Conservation (phyloP, 805 yeast genomes). For the Candida silvicultrix region DNA sequence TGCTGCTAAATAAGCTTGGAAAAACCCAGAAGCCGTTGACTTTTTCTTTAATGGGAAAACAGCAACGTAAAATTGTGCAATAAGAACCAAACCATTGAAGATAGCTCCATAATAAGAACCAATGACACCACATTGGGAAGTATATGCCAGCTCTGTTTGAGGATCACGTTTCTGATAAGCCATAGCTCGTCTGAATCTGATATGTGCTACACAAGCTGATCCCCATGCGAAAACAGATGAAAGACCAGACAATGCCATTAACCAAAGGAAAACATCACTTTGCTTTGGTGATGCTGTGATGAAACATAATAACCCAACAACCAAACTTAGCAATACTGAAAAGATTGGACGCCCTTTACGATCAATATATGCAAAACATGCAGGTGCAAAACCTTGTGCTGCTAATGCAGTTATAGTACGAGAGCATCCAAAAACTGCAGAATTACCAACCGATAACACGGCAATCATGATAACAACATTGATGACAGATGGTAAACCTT, state of each 20-base stretch:
- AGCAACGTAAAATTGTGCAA: slow-evolving; percentile 57
- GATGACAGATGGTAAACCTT: slow-evolving; percentile 49
- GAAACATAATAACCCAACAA: slow-evolving; percentile 51
- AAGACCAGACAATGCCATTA: slow-evolving; percentile 48
- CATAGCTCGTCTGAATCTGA: slow-evolving; percentile 48
- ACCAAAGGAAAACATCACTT: slow-evolving; percentile 50
- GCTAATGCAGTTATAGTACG: slow-evolving; percentile 45
- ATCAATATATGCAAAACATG: slow-evolving; percentile 39
- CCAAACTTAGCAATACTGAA: slow-evolving; percentile 41
- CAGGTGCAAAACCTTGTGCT: slow-evolving; percentile 50
- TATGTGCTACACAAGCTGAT: slow-evolving; percentile 42
- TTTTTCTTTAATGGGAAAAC: slow-evolving; percentile 44
- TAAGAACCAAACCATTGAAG: slow-evolving; percentile 36
- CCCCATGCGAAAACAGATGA: slow-evolving; percentile 53
- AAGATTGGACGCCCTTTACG: slow-evolving; percentile 48
- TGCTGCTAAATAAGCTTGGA: slow-evolving; percentile 34
- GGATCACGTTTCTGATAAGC: slow-evolving; percentile 37
- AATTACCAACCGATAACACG: neutral
- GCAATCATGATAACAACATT: slow-evolving; percentile 44
- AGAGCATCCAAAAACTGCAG: slow-evolving; percentile 25
- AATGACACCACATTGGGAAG: slow-evolving; percentile 34
- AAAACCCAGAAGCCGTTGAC: slow-evolving; percentile 26
- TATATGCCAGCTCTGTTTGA: slow-evolving; percentile 36
- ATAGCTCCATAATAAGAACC: slow-evolving; percentile 40
- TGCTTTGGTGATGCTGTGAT: slow-evolving; percentile 49